These are phyloP conservation scores for Triangularia setosa DNA, from an alignment of 2,329 filamentous ascomycete genomes.

Conservation along the genomic window DNA sequence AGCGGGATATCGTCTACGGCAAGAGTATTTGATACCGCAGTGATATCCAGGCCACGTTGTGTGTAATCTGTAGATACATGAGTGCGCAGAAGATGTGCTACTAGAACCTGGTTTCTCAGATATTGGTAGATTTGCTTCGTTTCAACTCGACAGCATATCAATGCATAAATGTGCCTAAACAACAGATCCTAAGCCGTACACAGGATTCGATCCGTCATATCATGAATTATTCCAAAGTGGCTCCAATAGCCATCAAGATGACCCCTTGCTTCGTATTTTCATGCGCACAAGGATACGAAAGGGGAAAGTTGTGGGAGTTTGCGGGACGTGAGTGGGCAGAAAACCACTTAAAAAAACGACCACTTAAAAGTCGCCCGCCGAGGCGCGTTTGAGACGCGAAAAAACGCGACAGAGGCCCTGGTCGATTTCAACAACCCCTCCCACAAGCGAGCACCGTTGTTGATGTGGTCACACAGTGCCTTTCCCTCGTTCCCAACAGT, in stretches of 20 bases:
- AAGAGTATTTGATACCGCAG: slow-evolving; percentile 2
- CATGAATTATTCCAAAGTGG: slow-evolving; percentile 8
- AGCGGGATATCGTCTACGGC: neutral
- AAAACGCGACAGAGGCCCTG: slow-evolving; percentile 16
- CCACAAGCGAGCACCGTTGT: neutral
- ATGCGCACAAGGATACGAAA: slow-evolving; percentile 8
- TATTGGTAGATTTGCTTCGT: slow-evolving; percentile 7
- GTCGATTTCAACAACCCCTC: neutral
- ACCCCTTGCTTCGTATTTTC: slow-evolving; percentile 16
- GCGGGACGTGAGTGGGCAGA: neutral
- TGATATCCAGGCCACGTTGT: neutral
- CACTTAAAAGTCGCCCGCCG: slow-evolving; percentile 16
- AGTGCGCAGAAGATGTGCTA: neutral
- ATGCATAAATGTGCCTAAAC: slow-evolving; percentile 3
- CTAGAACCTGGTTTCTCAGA: slow-evolving; percentile 6
- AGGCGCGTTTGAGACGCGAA: slow-evolving; percentile 19
- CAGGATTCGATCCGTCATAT: neutral
- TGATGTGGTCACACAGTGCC: slow-evolving; percentile 1
- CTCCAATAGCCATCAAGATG: neutral
- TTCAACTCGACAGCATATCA: slow-evolving; percentile 4
- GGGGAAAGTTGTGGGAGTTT: neutral
- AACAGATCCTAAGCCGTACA: neutral
- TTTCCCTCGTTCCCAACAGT: neutral
- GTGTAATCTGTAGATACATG: neutral
- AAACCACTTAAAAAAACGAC: slow-evolving; percentile 2